Evolutionary conservation across 208 protist genomes (phyloP).

Genomic region (Wallacemonas sp.): DNA sequence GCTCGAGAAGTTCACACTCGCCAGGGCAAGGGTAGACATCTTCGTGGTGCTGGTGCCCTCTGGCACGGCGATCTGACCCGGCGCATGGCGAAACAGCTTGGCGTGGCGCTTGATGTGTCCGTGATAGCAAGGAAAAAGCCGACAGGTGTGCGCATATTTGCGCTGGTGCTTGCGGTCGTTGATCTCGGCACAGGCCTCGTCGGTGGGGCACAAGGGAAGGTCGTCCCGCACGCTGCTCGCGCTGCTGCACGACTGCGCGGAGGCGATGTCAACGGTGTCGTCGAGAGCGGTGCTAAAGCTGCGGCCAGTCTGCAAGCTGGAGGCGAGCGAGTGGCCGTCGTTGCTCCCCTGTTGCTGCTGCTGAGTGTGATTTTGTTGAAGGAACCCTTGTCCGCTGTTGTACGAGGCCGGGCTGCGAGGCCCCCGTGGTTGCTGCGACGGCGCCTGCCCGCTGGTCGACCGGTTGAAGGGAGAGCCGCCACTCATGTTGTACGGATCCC

Average conservation of each 20-base stretch:
- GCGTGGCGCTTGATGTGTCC: conserved; percentile 68
- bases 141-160: conserved; percentile 84
- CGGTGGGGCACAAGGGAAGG: conserved; percentile 67
- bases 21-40: conserved; percentile 56
- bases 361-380: too few relatives aligned
- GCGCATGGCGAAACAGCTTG: conserved; percentile 77
- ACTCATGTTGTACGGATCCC: conserved; percentile 11
- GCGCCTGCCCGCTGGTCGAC: not conserved
- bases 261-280: conserved; percentile 32
- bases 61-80: conserved; percentile 58
- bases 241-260: conserved; percentile 61
- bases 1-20: conserved; percentile 79
- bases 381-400: not conserved
- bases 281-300: conserved; percentile 16
- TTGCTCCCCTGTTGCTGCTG: not conserved
- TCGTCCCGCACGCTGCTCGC: conserved; percentile 61
- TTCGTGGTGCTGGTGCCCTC: conserved; percentile 45
- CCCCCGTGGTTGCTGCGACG: not conserved
- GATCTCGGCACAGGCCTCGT: conserved; percentile 65
- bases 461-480: conserved; percentile 7
- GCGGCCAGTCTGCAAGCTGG: not conserved
- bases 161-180: conserved; percentile 85
- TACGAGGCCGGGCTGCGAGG: conserved; percentile 3
- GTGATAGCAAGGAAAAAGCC: conserved; percentile 86
- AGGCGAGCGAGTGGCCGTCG: not conserved